Base-by-base conservation (phyloP, 2,329 filamentous ascomycete genomes). In the Epichloe brachyelytri region DNA sequence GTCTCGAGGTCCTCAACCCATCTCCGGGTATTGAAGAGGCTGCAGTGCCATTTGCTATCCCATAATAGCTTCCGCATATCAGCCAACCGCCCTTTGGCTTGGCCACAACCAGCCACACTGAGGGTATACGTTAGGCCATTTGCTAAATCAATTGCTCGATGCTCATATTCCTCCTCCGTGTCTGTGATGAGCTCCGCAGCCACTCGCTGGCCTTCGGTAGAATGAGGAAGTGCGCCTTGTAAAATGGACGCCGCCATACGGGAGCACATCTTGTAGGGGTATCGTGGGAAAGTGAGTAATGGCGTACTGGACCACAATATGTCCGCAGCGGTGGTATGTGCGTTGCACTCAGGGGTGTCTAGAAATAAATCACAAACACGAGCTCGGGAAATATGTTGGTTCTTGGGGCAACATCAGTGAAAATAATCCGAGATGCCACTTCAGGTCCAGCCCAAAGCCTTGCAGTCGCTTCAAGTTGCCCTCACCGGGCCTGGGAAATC, bases 261-360 rank as follows among this genome's bases (percentile, higher is more conserved):
- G 43, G 88, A 95, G 68, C 93, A 98, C 93, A 98, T 98, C 69
- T 98, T 98, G 70, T 96, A 96, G 48, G 86, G 80, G 66, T 97
- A 96, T 37, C 93, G 80, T 11, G 93, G 90, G 33, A 93, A 75
- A 0, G 93, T 98, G 30, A 98, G 74, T 20, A 98, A 72, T 5
- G 93, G 93, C 0, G 93, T 97, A 59, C 90, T 94, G 49, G 87
- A 94, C 93, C 93, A 98, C 6, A 98, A 74, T 1, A 97, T 85
- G 62, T 98, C 93, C 12, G 93, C 94, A 2, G 93, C 93, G 1
- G 93, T 98, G 1, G 93, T 98, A 66, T 98, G 93, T 1, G 90
- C 93, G 63, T 98, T 98, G 69, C 93, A 98, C 68, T 98, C 93
- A 1, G 93, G 90, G 0, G 93, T 98, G 67, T 98, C 93, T 14